Base-by-base conservation (phyloP, 805 yeast genomes). In the Lachancea fermentati region DNA sequence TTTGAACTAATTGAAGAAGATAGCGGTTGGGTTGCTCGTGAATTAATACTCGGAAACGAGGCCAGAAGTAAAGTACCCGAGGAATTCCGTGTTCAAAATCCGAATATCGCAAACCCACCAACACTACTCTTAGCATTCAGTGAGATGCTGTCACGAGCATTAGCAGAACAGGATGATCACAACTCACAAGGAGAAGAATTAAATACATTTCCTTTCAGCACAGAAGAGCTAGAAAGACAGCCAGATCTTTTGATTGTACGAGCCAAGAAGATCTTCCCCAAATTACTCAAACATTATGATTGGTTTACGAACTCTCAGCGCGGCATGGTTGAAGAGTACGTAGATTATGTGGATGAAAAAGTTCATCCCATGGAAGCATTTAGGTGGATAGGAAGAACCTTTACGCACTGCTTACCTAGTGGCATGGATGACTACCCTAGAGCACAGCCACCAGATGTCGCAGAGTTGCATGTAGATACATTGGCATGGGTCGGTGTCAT, bases 391-490 rank as follows among this genome's bases (percentile, higher is more conserved):
- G 98, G 97, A 4, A 77, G 97, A 49, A 85, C 96, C 0, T 67
- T 71, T 15, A 75, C 80, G 3, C 96, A 86, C 54, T 85, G 95
- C 58, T 69, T 91, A 39, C 93, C 98, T 6, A 82, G 94, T 61
- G 98, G 98, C 0, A 60, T 93, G 28, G 98, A 93, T 62, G 98
- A 93, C 57, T 93, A 89, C 55, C 98, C 98, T 26, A 75, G 98
- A 46, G 81, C 88, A 1, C 66, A 68, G 19, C 76, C 75, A 5
- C 91, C 94, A 2, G 96, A 87, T 60, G 71, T 80, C 30, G 94
- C 94, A 1, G 98, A 93, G 63, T 68, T 93, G 36, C 84, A 93
- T 52, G 93, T 93, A 24, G 98, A 93, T 57, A 68, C 91, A 42
- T 65, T 91, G 35, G 73, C 94, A 4, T 93, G 98, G 98, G 77